Evolutionary conservation across 345 rosid species (phyloP), one percentile per base, ranked within the genome.

Genomic region (Bruguiera sexangula): DNA sequence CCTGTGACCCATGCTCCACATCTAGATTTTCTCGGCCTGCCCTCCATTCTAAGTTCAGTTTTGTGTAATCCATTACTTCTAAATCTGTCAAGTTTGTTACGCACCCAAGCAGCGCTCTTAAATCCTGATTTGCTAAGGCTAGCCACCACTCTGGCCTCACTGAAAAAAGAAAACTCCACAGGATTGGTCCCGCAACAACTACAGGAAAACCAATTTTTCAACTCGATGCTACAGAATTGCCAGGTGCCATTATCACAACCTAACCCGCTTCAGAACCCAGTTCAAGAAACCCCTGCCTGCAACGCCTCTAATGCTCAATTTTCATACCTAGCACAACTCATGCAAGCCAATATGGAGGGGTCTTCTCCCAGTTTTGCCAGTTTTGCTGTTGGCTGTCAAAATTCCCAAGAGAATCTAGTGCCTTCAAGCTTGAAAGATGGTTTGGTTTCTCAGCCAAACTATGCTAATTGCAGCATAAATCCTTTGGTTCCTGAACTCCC

Each of bases 1-100:
- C 97, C 99, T 6, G 96, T 95, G 2, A 95, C 99, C 56, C 99
- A 95, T 63, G 75, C 96, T 8, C 91, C 97, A 1, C 88, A 96
- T 21, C 82, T 91, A 30, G 96, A 89, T 81, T 82, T 87, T 71
- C 87, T 85, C 8, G 90, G 89, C 53, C 72, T 94, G 2, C 85
- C 99, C n/a, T 79, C 96, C 8, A 72, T 95, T 65, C 77, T 95
- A 21, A 73, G 69, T 57, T 82, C 90, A 46, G 76, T 86, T 60
- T 61, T 85, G 9, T 78, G 79, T 69, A 78, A 66, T 60, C 76
- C 80, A 2, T 78, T 88, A 11, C 85, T 85, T 58, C 73, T 81
- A 63, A 79, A 69, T 58, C 75, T 81, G 7, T 80, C 93, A 9
- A 77, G 59, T 82, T 62, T 84, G 67, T 57, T 85, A 57, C 79